Conservation (phyloP, 345 rosid genomes). For the Diplotaxis tenuifolia region DNA sequence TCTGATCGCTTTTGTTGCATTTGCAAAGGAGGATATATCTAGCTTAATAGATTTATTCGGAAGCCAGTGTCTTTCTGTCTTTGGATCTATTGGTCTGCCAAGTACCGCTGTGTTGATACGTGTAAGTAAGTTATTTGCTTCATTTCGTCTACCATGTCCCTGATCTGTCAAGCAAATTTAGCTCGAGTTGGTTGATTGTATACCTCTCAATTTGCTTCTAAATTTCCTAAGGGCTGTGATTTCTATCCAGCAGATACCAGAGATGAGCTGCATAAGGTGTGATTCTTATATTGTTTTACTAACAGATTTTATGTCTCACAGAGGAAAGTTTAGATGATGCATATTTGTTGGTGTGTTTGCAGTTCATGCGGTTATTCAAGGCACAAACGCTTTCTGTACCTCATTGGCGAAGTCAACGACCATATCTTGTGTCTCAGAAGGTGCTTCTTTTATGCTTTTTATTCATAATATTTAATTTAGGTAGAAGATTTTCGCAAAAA, state of each 20-base stretch:
- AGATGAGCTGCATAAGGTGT: slow-evolving; percentile 92
- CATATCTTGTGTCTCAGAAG: slow-evolving; percentile 75
- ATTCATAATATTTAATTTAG: background rate
- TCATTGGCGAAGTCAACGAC: slow-evolving; percentile 82
- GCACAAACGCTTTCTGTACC: slow-evolving; percentile 80
- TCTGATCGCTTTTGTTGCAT: slow-evolving; percentile 90
- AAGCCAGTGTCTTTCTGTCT: slow-evolving; percentile 75
- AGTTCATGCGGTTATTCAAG: slow-evolving; percentile 86
- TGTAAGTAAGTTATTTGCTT: slow-evolving; percentile 65
- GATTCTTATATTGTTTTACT: background rate
- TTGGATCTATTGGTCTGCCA: slow-evolving; percentile 82
- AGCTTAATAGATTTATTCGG: slow-evolving; percentile 82
- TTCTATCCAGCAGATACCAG: slow-evolving; percentile 82
- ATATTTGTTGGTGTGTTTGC: slow-evolving; percentile 30
- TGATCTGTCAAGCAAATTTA: background rate
- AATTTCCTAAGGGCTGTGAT: slow-evolving; percentile 86
- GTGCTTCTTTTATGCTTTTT: slow-evolving; percentile 35
- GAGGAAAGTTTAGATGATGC: slow-evolving; percentile 3
- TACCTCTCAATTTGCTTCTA: slow-evolving; percentile 59
- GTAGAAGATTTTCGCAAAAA: background rate
- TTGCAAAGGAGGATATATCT: slow-evolving; percentile 48
- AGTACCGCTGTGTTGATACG: slow-evolving; percentile 79
- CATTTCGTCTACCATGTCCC: background rate
- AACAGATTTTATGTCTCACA: background rate
- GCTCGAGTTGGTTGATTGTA: slow-evolving; percentile 30